phyloP scores from a whole-genome alignment of 2,329 filamentous ascomycete species.

The Torrubiella hemipterigena region DNA sequence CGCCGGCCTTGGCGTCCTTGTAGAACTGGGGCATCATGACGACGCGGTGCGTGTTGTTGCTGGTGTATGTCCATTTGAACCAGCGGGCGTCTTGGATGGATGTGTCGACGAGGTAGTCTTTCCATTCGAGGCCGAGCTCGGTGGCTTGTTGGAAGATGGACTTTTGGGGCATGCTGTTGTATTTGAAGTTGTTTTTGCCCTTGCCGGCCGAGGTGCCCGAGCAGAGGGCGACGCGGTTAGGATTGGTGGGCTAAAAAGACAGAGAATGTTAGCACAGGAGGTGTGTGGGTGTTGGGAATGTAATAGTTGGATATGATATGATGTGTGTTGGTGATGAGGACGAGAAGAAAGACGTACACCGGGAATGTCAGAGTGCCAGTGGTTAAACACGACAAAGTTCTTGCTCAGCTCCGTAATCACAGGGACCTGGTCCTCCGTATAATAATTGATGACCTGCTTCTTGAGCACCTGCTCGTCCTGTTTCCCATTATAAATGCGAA shows the following conservation, averaged over 20 bases:
- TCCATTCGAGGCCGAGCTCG: slow-evolving; percentile 27
- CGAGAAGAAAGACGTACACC: slow-evolving; percentile 16
- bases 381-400: slow-evolving; percentile 29
- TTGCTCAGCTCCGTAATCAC: slow-evolving; percentile 25
- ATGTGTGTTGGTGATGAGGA: slow-evolving; percentile 1
- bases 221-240: slow-evolving; percentile 22
- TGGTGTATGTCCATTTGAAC: slow-evolving; percentile 27
- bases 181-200: slow-evolving; percentile 16
- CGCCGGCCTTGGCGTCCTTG: slow-evolving; percentile 28
- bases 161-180: slow-evolving; percentile 15
- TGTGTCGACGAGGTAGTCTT: slow-evolving; percentile 32
- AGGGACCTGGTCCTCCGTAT: slow-evolving; percentile 27
- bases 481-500: slow-evolving; percentile 19
- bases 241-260: slow-evolving; percentile 30
- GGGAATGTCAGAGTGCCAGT: slow-evolving; percentile 29
- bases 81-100: slow-evolving; percentile 30
- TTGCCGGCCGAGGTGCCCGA: slow-evolving; percentile 18
- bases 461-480: slow-evolving; percentile 19
- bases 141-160: slow-evolving; percentile 29
- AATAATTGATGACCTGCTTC: slow-evolving; percentile 29
- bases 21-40: slow-evolving; percentile 26
- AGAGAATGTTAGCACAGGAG: too few relatives aligned
- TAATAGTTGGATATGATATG: too few relatives aligned
- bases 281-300: slow-evolving; percentile 1
- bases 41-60: slow-evolving; percentile 15